Evolutionary conservation across 2,329 filamentous ascomycete genomes (phyloP).

Genomic region (Amauroascus verrucosus): DNA sequence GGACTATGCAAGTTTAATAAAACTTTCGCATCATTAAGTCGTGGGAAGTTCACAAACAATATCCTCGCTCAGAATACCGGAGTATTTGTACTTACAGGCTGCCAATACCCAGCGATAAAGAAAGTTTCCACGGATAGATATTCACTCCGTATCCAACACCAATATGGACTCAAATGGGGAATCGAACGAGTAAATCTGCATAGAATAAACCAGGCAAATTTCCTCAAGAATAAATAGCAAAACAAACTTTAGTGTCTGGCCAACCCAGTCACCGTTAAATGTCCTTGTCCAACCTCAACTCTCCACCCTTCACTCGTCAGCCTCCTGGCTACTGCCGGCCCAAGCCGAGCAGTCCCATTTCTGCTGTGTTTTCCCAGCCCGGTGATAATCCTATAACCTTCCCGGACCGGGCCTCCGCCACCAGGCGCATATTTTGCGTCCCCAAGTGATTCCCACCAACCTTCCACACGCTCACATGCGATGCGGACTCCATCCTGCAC

Average conservation of each 20-base stretch:
- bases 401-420: constrained; percentile 22
- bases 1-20: too few relatives aligned
- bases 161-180: background rate
- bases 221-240: background rate
- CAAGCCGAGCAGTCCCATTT: constrained; percentile 63
- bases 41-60: too few relatives aligned
- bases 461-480: constrained; percentile 52
- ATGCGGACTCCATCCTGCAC: constrained; percentile 76
- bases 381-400: constrained; percentile 55
- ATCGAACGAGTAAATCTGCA: background rate
- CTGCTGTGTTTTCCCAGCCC: constrained; percentile 70
- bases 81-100: too few relatives aligned
- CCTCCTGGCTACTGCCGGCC: constrained; percentile 67
- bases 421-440: constrained; percentile 48
- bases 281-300: constrained; percentile 60
- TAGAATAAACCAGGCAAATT: background rate
- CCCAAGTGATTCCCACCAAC: constrained; percentile 68
- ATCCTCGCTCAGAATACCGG: too few relatives aligned
- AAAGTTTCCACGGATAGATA: background rate
- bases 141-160: background rate
- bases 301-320: constrained; percentile 75
- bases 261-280: constrained; percentile 57
- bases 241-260: constrained; percentile 24
- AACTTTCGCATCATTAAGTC: too few relatives aligned
- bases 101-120: background rate